Base-by-base conservation (phyloP, 495 filamentous ascomycete species). In the Hypoxylon lienhwacheense region DNA sequence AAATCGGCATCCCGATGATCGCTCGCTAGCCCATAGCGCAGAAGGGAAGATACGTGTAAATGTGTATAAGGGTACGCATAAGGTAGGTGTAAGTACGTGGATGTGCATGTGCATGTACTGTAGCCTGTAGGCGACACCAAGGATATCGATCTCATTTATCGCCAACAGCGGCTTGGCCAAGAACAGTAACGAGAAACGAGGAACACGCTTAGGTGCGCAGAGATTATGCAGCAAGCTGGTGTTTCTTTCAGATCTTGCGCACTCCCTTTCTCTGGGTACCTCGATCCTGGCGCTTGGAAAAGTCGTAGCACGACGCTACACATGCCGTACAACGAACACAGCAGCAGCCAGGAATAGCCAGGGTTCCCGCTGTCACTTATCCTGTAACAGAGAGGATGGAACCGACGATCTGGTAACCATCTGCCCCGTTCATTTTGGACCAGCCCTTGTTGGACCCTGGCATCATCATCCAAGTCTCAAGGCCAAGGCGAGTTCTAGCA, bases 151-250 rank as follows among this genome's bases (percentile, higher is more conserved):
- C 51, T 58, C 53, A 58, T 57, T 35, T 58, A 57, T 58, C 47
- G 59, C 45, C 59, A 53, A 53, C 59, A 62, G 47, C 43, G 31
- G 43, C 48, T 58, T 62, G 52, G 45, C 62, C 62, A 51, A 61
- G 58, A 67, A 61, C 49, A 64, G 65, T 65, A 67, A 65, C 61
- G 58, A 41, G 54, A 67, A 54, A 67, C 65, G 65, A 67, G 62
- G 52, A 53, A 54, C 58, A 56, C 55, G 65, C 61, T 45, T 60
- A 63, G 52, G 51, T 63, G 59, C 61, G 62, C 55, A 55, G 65
- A 67, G 65, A 67, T 67, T 61, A 67, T 65, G 65, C 65, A 65
- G 61, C 57, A 48, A 54, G 26, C 61, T 56, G 61, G 59, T 59
- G 44, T 56, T 52, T 56, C 61, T 59, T 54, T 52, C 54, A 67